These are phyloP conservation scores for Ophiostoma sp. DNA, from an alignment of 2,329 filamentous ascomycete genomes.

Conservation along the genomic window DNA sequence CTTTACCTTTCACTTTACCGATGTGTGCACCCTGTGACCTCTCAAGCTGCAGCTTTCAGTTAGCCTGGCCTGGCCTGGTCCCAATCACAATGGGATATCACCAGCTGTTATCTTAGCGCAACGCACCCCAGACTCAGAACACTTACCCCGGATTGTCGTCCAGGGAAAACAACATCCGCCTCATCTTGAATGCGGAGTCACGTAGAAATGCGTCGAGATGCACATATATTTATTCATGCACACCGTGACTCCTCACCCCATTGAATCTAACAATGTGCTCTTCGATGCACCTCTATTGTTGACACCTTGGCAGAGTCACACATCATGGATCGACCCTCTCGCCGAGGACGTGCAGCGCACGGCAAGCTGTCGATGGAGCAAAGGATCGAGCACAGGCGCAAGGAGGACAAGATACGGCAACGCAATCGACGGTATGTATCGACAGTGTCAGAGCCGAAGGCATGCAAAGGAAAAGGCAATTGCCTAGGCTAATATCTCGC, in stretches of 20 bases:
- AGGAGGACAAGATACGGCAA: not conserved
- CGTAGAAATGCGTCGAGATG: not conserved
- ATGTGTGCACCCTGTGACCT: not conserved
- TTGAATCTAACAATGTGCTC: not conserved
- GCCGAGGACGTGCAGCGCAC: not conserved
- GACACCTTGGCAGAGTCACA: not conserved
- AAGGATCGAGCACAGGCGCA: not conserved
- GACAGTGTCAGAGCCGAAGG: too few species aligned
- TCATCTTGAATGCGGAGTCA: not conserved
- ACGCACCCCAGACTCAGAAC: not conserved
- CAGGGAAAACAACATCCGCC: not conserved
- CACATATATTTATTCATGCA: not conserved
- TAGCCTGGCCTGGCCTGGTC: not conserved
- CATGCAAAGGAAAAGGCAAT: not conserved
- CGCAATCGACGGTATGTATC: not conserved
- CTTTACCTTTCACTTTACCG: not conserved
- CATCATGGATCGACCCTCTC: not conserved
- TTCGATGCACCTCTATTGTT: not conserved
- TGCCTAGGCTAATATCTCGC: not conserved
- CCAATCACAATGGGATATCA: not conserved
- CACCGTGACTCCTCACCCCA: not conserved
- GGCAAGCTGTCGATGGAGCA: not conserved
- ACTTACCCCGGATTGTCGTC: not conserved
- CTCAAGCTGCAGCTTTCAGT: not conserved
- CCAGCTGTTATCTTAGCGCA: not conserved